These are phyloP conservation scores for Epichloe gansuensis DNA, from an alignment of 2,329 filamentous ascomycete species.

Conservation along the genomic window DNA sequence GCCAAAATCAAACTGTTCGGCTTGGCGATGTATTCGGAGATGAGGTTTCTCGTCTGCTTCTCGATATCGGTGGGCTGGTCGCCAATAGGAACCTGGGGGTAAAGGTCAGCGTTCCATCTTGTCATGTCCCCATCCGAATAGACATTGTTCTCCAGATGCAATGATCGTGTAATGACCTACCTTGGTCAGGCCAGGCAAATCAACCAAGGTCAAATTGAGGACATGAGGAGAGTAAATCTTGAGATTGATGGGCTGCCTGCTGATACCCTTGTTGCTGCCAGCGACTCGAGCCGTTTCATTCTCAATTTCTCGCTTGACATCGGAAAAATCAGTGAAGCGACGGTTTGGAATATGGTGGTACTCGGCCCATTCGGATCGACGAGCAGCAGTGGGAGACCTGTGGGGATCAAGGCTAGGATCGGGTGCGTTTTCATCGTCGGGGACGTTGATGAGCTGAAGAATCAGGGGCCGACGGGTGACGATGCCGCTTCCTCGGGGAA, in stretches of 20 bases:
- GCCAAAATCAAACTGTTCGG: constrained; percentile 97
- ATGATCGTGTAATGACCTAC: constrained; percentile 29
- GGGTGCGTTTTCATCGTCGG: constrained; percentile 56
- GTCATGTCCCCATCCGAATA: background rate
- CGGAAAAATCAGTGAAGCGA: constrained; percentile 79
- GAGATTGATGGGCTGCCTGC: constrained; percentile 91
- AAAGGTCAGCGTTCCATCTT: background rate
- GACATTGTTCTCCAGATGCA: constrained; percentile 8
- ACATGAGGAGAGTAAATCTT: constrained; percentile 98
- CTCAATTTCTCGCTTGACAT: constrained; percentile 94
- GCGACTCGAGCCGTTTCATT: constrained; percentile 86
- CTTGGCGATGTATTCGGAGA: constrained; percentile 97
- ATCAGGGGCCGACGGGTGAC: constrained; percentile 90
- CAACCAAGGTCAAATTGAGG: constrained; percentile 88
- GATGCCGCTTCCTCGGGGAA: constrained; percentile 92
- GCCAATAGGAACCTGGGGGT: constrained; percentile 71
- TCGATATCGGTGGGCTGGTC: constrained; percentile 97
- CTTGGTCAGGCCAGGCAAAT: constrained; percentile 92
- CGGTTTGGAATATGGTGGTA: constrained; percentile 91
- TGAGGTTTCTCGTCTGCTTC: constrained; percentile 93
- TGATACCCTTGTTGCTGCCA: constrained; percentile 97
- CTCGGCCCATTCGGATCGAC: constrained; percentile 72
- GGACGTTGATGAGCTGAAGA: constrained; percentile 95
- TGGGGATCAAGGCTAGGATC: constrained; percentile 60
- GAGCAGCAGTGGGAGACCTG: constrained; percentile 59